Percentiles rank a stretch among this genome's conserved stretches.
phyloP scores from a whole-genome alignment of 2,329 filamentous ascomycete species.

The Colletotrichum echinochloae region DNA sequence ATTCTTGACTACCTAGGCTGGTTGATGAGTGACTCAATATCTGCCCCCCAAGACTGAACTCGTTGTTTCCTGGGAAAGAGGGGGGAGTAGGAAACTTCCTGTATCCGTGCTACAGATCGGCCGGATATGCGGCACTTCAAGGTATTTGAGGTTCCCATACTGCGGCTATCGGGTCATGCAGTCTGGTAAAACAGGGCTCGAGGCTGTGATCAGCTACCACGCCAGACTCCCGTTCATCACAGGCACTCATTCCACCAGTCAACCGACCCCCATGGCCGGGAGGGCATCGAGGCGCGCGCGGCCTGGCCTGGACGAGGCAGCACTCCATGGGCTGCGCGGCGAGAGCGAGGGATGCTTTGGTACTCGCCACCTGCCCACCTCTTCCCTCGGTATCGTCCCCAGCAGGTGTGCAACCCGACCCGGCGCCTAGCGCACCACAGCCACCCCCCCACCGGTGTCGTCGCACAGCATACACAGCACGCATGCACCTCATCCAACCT shows the following conservation, averaged over 20 bases:
- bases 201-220: not conserved
- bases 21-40: not conserved
- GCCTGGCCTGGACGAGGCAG: not conserved
- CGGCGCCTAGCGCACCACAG: not conserved
- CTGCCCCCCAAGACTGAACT: not conserved
- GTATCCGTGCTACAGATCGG: not conserved
- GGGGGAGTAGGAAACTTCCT: not conserved
- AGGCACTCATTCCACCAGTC: not conserved
- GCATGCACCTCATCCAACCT: slow-evolving; percentile 6
- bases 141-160: not conserved
- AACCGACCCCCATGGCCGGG: not conserved
- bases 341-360: not conserved
- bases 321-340: not conserved
- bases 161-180: not conserved
- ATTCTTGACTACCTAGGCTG: not conserved
- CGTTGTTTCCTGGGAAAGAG: not conserved
- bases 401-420: not conserved
- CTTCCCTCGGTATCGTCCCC: not conserved
- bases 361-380: not conserved
- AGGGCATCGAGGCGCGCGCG: not conserved
- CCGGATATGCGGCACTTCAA: not conserved
- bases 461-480: slow-evolving; percentile 25
- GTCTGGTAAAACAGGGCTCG: not conserved
- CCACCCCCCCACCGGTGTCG: slow-evolving; percentile 17
- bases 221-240: not conserved